Conservation (phyloP, 176 grass and related monocot genomes). For the Pontederia paniculata region DNA sequence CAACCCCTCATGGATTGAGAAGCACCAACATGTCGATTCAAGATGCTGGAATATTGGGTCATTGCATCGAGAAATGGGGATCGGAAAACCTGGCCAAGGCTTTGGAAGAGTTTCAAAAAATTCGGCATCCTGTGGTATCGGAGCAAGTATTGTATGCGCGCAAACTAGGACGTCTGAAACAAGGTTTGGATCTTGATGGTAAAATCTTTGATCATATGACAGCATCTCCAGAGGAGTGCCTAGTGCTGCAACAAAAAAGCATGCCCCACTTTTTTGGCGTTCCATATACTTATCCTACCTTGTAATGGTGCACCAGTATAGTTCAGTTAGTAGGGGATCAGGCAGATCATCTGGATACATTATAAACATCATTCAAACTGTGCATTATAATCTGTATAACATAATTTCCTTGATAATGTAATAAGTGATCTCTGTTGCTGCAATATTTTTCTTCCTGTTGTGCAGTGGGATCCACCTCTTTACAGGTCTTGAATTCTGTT, state of each 20-base stretch:
- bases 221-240: conserved; percentile 9
- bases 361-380: no score
- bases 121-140: conserved; percentile 43
- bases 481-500: no score
- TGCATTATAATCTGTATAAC: no score
- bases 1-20: conserved; percentile 64
- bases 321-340: no score
- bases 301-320: background rate
- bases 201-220: conserved; percentile 17
- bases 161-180: conserved; percentile 64
- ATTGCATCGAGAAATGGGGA: conserved; percentile 35
- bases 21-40: conserved; percentile 92
- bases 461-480: no score
- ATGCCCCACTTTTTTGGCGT: conserved; percentile 58
- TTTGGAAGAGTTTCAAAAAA: conserved; percentile 43
- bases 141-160: conserved; percentile 53
- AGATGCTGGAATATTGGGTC: conserved; percentile 46
- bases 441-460: no score
- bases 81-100: conserved; percentile 11
- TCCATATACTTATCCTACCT: background rate
- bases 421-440: no score
- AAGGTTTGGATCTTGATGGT: conserved; percentile 36
- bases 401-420: no score
- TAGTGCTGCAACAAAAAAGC: conserved; percentile 41
- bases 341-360: no score